Evolutionary conservation across 1,284 basidiomycete genomes (phyloP), one percentile per base, ranked within the genome.

Genomic region (Papiliotrema nemorosa): DNA sequence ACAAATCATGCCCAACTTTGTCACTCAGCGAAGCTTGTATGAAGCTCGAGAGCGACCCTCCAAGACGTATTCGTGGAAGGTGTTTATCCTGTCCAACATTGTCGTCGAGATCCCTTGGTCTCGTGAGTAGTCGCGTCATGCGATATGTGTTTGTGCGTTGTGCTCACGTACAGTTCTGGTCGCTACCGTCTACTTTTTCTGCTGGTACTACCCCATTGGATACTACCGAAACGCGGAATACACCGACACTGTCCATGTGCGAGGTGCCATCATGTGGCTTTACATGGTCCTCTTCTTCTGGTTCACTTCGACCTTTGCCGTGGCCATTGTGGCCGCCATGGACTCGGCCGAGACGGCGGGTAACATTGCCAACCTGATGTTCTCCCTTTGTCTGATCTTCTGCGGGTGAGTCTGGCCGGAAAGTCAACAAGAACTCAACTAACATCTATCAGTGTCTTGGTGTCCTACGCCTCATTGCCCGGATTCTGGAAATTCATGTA

Each of bases 401-500:
- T 75, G 72, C 63, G 75, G 71, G 60, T 66, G 34, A 49, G 63
- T 57, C 20, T 5, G 6, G 5, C 29, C 29, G 7, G 26, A 18
- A 29, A 16, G 3, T 13, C 20, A 7, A 25, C 34, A 20, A 36
- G 20, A 5, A 20, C 21, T 20, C 3, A 4, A 16, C n/a, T 37
- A 26, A 41, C 10, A 26, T 5, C 25, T 16, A 21, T 12, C 71
- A 81, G 84, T 62, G 72, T 76, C 31, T 62, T 77, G 14, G 73
- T 68, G 20, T 57, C 70, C 1, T 53, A 57, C 43, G 35, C 56
- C 26, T 49, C 59, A 26, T 80, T 89, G 5, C 84, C 83, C 5
- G 63, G 66, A 13, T 89, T 86, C 84, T 89, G 87, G 87, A 77
- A 77, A 57, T 90, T 87, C 84, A 87, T 89, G 84, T 87, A 89